Percentiles rank a stretch among this genome's conserved stretches.
These are phyloP conservation scores for Hanseniaspora jakobsenii DNA, from an alignment of 805 yeast genomes.

Conservation along the genomic window DNA sequence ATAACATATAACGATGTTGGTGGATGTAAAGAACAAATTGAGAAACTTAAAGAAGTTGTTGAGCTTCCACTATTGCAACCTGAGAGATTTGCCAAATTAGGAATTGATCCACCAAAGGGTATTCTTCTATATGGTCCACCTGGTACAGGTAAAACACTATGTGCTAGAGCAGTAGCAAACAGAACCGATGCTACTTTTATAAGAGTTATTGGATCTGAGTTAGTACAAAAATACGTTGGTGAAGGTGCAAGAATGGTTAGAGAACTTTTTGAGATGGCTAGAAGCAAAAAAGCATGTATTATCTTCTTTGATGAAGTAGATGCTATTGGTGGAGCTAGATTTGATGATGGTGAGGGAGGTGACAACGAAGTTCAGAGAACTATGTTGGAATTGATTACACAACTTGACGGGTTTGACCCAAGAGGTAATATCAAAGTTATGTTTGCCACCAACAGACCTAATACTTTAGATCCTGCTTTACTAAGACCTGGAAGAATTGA, in stretches of 20 bases:
- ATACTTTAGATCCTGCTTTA: conserved; percentile 94
- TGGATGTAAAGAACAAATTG: conserved; percentile 97
- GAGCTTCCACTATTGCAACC: conserved; percentile 89
- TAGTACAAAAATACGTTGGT: conserved; percentile 97
- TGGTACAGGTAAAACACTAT: conserved; percentile 95
- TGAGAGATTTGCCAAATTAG: conserved; percentile 90
- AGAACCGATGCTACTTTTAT: conserved; percentile 98
- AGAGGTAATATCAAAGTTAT: conserved; percentile 97
- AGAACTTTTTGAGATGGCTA: conserved; percentile 97
- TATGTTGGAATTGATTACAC: conserved; percentile 95
- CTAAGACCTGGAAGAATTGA: conserved; percentile 98
- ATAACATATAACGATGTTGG: conserved; percentile 97
- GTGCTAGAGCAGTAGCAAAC: conserved; percentile 98
- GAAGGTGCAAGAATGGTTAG: conserved; percentile 99
- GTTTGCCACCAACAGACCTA: conserved; percentile 98
- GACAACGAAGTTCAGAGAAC: conserved; percentile 98
- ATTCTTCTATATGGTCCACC: conserved; percentile 94
- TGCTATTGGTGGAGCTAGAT: conserved; percentile 99
- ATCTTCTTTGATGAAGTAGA: conserved; percentile 97
- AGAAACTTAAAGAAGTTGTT: conserved; percentile 88
- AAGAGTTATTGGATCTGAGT: conserved; percentile 94
- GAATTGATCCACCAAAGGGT: conserved; percentile 99
- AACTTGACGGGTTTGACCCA: conserved; percentile 96
- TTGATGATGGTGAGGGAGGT: conserved; percentile 99
- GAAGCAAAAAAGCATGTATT: conserved; percentile 95